phyloP scores from a whole-genome alignment of 148 eudicot genomes.

The Chenopodium berlandieri region DNA sequence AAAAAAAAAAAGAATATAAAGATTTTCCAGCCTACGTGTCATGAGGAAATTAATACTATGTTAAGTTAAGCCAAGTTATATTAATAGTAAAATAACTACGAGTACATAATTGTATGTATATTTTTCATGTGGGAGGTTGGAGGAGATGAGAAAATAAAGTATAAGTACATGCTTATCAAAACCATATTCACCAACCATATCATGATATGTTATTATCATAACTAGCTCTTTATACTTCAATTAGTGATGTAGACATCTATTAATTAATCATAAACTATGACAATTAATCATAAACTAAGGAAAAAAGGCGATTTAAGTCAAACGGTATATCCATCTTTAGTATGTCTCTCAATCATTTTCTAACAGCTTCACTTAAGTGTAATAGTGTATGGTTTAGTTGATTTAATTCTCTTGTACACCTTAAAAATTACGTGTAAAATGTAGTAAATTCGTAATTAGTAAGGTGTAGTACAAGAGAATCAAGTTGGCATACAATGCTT shows the following conservation, averaged over 20 bases:
- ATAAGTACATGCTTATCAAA: neutral
- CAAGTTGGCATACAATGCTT: too few relatives aligned
- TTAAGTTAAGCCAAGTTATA: neutral
- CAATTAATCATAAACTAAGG: too few relatives aligned
- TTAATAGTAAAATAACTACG: neutral
- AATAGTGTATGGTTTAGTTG: neutral
- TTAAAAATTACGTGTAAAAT: too few relatives aligned
- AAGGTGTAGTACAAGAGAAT: too few relatives aligned
- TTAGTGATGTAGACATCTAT: constrained; percentile 14
- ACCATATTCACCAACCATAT: neutral
- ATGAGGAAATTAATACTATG: neutral
- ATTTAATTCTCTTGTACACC: neutral
- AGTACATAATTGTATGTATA: neutral
- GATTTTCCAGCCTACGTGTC: neutral
- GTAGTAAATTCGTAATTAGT: too few relatives aligned
- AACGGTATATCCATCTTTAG: constrained; percentile 8
- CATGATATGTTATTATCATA: neutral
- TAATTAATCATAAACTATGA: neutral
- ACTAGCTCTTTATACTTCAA: neutral
- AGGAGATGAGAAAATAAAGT: constrained; percentile 8
- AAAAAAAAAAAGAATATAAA: neutral
- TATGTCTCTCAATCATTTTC: constrained; percentile 10
- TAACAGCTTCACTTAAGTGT: constrained; percentile 11
- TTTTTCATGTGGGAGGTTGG: constrained; percentile 4
- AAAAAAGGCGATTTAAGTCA: neutral